Conservation (phyloP, 257 asterid species). For the Buddleja alternifolia region DNA sequence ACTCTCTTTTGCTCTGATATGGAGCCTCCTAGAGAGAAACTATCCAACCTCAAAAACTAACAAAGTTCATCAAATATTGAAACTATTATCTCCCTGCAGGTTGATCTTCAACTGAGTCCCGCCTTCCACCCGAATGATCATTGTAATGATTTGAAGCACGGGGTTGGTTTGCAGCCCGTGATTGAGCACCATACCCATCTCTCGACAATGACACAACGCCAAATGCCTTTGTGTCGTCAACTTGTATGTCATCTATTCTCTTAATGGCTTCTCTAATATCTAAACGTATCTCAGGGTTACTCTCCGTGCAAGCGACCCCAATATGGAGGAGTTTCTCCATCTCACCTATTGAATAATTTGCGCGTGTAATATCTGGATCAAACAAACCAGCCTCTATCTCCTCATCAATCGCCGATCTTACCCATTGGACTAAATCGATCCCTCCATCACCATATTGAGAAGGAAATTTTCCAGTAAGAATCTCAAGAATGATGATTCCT, state of each 20-base stretch:
- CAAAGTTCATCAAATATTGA: conserved; percentile 15
- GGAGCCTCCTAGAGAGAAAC: too few relatives aligned
- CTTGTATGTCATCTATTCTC: conserved; percentile 50
- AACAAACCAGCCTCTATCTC: conserved; percentile 51
- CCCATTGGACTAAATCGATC: conserved; percentile 64
- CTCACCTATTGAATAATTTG: conserved; percentile 22
- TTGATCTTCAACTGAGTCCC: conserved; percentile 16
- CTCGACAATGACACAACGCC: conserved; percentile 25
- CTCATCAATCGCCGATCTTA: conserved; percentile 50
- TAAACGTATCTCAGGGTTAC: conserved; percentile 50
- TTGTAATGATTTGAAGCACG: not conserved
- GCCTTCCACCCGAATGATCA: conserved; percentile 7
- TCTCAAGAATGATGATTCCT: conserved; percentile 77
- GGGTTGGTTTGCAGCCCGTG: conserved; percentile 6
- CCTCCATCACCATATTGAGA: conserved; percentile 66
- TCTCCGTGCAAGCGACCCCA: conserved; percentile 66
- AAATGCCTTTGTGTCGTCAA: conserved; percentile 23
- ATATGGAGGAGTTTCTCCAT: conserved; percentile 54
- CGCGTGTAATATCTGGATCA: conserved; percentile 51
- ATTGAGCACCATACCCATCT: conserved; percentile 37
- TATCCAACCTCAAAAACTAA: not conserved
- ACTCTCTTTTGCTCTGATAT: too few relatives aligned
- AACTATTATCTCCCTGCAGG: conserved; percentile 1
- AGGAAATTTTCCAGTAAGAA: conserved; percentile 72
- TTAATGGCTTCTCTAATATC: conserved; percentile 57